phyloP scores from a whole-genome alignment of 495 filamentous ascomycete species.

The Tuber magnatum region DNA sequence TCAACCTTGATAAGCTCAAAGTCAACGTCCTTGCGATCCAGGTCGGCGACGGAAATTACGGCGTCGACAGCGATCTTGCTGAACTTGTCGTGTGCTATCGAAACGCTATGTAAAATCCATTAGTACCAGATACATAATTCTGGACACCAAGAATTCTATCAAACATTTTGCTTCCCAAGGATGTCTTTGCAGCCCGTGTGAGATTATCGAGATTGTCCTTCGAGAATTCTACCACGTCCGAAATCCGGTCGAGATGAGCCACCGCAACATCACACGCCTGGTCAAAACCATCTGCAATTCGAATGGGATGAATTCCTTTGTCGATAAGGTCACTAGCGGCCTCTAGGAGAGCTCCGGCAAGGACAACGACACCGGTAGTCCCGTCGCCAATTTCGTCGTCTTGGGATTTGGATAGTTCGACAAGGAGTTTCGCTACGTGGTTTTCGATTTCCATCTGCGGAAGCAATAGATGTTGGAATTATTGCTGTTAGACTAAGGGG shows the following conservation, averaged over 20 bases:
- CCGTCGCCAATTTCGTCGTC: slow-evolving; percentile 99
- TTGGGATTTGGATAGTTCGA: slow-evolving; percentile 97
- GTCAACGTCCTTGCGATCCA: slow-evolving; percentile 94
- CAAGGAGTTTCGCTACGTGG: slow-evolving; percentile 92
- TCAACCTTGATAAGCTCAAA: slow-evolving; percentile 99
- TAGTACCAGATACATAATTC: slow-evolving; percentile 10
- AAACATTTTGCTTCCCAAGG: slow-evolving; percentile 92
- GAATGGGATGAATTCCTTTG: slow-evolving; percentile 97
- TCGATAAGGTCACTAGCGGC: slow-evolving; percentile 98
- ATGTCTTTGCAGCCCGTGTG: slow-evolving; percentile 88
- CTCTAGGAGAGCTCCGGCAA: slow-evolving; percentile 90
- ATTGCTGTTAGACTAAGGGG: slow-evolving; percentile 18
- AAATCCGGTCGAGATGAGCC: slow-evolving; percentile 82
- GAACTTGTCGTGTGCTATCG: slow-evolving; percentile 97
- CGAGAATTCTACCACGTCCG: slow-evolving; percentile 80
- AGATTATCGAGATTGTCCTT: slow-evolving; percentile 71
- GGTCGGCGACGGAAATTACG: slow-evolving; percentile 90
- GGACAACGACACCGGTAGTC: slow-evolving; percentile 93
- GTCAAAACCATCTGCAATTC: slow-evolving; percentile 97
- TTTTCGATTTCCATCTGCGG: slow-evolving; percentile 90
- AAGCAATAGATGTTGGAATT: slow-evolving; percentile 21
- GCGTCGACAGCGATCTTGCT: slow-evolving; percentile 95
- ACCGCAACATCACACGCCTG: slow-evolving; percentile 94
- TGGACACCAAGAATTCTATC: not conserved
- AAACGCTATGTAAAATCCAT: slow-evolving; percentile 56